Conservation (phyloP, 192 early-diverging fungal species). For the Lobosporangium transversale region DNA sequence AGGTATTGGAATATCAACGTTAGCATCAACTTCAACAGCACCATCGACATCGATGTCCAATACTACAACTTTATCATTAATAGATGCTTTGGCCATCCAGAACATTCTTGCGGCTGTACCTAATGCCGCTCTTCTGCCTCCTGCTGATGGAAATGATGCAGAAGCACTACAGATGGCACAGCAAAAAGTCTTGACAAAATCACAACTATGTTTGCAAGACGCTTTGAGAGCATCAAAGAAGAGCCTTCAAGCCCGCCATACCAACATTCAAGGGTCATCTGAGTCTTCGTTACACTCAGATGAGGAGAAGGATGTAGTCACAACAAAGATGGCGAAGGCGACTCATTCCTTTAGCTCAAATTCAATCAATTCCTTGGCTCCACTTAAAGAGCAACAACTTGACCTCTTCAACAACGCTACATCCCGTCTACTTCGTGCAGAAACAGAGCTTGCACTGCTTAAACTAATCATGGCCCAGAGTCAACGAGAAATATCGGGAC, state of each 20-base stretch:
- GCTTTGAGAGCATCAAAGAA: background rate
- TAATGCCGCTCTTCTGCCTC: background rate
- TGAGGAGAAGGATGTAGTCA: no score
- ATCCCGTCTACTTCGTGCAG: constrained; percentile 23
- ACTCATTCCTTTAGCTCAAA: no score
- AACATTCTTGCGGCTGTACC: constrained; percentile 9
- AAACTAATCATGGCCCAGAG: constrained; percentile 44
- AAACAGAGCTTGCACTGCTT: constrained; percentile 28
- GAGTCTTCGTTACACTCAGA: no score
- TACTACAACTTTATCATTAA: background rate
- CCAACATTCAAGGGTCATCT: background rate
- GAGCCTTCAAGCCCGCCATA: background rate
- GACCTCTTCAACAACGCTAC: constrained; percentile 12
- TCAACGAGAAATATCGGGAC: constrained; percentile 20
- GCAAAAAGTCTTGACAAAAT: background rate
- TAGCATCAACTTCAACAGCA: no score
- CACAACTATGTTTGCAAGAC: constrained; percentile 12
- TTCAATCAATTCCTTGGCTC: background rate
- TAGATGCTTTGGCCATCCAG: constrained; percentile 6
- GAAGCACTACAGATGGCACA: no score
- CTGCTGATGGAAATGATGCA: background rate
- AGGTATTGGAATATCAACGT: background rate
- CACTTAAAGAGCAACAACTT: background rate
- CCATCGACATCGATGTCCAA: background rate
- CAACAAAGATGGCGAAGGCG: no score